Evolutionary conservation across 495 filamentous ascomycete genomes (phyloP).

Genomic region (Penicillium bovifimosum): DNA sequence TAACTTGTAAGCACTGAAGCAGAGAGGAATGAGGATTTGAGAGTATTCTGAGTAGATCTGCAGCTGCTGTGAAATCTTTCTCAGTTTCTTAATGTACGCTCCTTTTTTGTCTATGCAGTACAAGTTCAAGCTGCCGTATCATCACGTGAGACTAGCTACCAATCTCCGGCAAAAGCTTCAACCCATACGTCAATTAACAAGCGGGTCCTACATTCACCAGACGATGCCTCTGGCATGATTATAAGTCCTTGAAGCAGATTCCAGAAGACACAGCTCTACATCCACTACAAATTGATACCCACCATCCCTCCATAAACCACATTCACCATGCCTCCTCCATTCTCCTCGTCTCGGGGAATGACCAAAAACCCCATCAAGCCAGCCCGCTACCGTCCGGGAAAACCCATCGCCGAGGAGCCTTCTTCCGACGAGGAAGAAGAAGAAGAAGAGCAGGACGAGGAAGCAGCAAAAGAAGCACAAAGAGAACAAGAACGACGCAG

Average conservation of each 20-base stretch:
- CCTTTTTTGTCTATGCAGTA: too few species aligned
- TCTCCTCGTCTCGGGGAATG: conserved; percentile 69
- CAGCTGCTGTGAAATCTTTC: too few species aligned
- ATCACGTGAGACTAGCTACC: conserved; percentile 14
- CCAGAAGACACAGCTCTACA: conserved; percentile 26
- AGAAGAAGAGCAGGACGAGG: conserved; percentile 33
- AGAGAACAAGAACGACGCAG: conserved; percentile 32
- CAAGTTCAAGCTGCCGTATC: neutral
- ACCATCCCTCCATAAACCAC: neutral
- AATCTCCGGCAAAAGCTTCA: conserved; percentile 29
- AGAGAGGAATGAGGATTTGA: neutral
- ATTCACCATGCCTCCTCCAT: conserved; percentile 57
- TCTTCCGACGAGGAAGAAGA: conserved; percentile 57
- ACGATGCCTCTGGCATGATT: conserved; percentile 18
- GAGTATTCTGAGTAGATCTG: too few species aligned
- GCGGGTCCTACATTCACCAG: conserved; percentile 30
- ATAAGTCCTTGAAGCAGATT: conserved; percentile 6
- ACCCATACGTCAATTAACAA: conserved; percentile 21
- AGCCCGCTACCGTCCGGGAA: conserved; percentile 76
- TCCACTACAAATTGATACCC: neutral
- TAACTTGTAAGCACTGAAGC: too few species aligned
- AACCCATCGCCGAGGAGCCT: conserved; percentile 61
- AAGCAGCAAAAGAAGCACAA: conserved; percentile 46
- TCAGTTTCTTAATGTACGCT: too few species aligned
- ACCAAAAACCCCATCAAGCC: conserved; percentile 85